Evolutionary conservation across 805 yeast species (phyloP), one percentile per base, ranked within the genome.

Genomic region (Ogataea philodendri): DNA sequence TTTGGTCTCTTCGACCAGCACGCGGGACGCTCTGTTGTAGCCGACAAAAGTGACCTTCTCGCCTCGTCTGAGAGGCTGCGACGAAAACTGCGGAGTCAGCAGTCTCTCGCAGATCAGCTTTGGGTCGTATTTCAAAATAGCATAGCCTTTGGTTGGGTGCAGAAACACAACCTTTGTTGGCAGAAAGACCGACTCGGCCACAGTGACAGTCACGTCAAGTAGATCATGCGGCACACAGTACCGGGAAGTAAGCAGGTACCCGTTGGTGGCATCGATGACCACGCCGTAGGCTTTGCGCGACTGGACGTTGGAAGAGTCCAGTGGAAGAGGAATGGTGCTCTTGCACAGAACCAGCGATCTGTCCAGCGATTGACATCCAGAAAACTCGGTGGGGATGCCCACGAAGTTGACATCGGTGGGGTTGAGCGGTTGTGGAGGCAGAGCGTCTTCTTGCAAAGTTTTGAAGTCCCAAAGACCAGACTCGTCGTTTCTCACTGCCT

Each of bases 141-240:
- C 88, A 59, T 83, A 88, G 48, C 88, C 88, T 49, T 82, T 85
- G 22, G 85, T 76, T 21, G 97, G 96, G 55, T 88, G 96, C 52
- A 86, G 64, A 49, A 87, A 89, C 15, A 78, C 78, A 16, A 88
- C 93, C 44, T 77, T 69, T 1, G 82, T 96, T 0, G 94, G 86
- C 9, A 88, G 72, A 45, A 81, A 76, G 15, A 85, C 75, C 1
- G 95, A 82, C 45, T 89, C 96, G 4, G 96, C 95, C 54, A 89
- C 76, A 3, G 89, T 78, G 14, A 89, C 71, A 30, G 76, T 69
- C 15, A 88, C 70, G 57, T 89, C 95, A 47, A 81, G 69, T 48
- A 81, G 59, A 48, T 84, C 95, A 62, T 87, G 95, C 6, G 96
- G 95, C 16, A 88, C 85, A 36, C 74, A 69, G 40, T 78, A 69